Evolutionary conservation across 2,329 filamentous ascomycete species (phyloP).

Genomic region (Xylariaceae sp.): DNA sequence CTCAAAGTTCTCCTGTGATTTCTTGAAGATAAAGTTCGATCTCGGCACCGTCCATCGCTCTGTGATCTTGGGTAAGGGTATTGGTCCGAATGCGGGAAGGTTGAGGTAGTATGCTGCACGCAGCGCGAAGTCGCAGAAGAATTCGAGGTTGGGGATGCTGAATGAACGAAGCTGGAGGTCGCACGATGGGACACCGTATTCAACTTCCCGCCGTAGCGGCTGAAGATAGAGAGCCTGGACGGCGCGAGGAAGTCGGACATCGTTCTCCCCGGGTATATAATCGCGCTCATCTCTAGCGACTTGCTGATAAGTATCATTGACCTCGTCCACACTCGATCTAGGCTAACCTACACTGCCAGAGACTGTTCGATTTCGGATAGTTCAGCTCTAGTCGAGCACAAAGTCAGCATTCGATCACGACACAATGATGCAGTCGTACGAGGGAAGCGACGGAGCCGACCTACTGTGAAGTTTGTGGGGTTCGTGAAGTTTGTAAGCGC

Average conservation of each 20-base stretch:
- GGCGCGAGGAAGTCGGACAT: conserved; percentile 62
- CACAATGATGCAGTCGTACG: not conserved
- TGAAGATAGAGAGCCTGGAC: conserved; percentile 83
- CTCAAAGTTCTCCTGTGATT: conserved; percentile 97
- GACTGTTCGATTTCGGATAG: conserved; percentile 4
- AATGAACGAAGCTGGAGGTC: conserved; percentile 92
- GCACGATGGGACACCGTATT: conserved; percentile 76
- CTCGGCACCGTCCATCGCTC: conserved; percentile 93
- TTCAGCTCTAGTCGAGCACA: conserved; percentile 12
- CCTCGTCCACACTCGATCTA: not conserved
- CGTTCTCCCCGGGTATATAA: conserved; percentile 22
- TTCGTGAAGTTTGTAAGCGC: conserved; percentile 19
- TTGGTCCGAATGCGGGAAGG: conserved; percentile 77
- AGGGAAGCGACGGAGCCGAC: not conserved
- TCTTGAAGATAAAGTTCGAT: conserved; percentile 91
- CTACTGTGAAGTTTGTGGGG: conserved; percentile 22
- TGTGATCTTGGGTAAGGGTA: conserved; percentile 77
- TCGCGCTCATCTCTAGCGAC: conserved; percentile 25
- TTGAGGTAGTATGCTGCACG: conserved; percentile 91
- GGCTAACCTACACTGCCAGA: conserved; percentile 22
- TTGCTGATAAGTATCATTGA: conserved; percentile 11
- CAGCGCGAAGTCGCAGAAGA: conserved; percentile 90
- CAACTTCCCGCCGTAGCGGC: conserved; percentile 68
- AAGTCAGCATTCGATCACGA: conserved; percentile 7
- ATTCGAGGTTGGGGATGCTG: conserved; percentile 81